Base-by-base conservation (phyloP, 257 asterid genomes). In the Solanum dulcamara region DNA sequence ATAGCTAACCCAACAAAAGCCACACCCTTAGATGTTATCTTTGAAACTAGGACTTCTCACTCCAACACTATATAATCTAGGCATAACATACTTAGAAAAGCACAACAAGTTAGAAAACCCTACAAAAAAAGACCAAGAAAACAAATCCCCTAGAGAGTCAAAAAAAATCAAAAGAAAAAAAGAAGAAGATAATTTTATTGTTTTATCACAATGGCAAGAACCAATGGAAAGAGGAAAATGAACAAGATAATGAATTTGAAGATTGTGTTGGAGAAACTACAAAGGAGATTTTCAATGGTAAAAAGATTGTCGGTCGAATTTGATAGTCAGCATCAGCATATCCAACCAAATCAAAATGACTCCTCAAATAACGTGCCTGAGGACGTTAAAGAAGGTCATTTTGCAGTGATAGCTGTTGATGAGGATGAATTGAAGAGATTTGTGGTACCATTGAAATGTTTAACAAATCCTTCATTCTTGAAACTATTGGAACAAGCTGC, bases 251-350 rank as follows among this genome's bases (percentile, higher is more conserved):
- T 88, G n/a, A 93, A 87, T 80, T 89, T 92, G 10, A 93, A 90
- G 86, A 85, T 86, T 66, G 94, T 89, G 3, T 90, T 89, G 5
- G 90, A 92, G 84, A 93, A 85, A 90, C 88, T 94, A 17, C 97
- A 91, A 68, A 91, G 86, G 85, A 91, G 93, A 15, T 90, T 91
- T 28, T 77, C 87, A 71, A 66, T 82, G 24, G 91, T 88, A 75
- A 90, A 85, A 83, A 92, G 83, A 42, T 48, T 70, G 10, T n/a
- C 83, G 3, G 5, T 84, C 0, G 60, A 74, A 71, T 71, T 71
- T 14, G 80, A 83, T 28, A 68, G 6, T 33, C 46, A 68, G 79
- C 48, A 68, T 68, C 77, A 33, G 8, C 77, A 68, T 68, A 85
- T 42, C 38, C 87, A 85, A 40, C 15, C 42, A 20, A 59, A 75